Base-by-base conservation (phyloP, 2,329 filamentous ascomycete species). In the Stemphylium lycopersici region DNA sequence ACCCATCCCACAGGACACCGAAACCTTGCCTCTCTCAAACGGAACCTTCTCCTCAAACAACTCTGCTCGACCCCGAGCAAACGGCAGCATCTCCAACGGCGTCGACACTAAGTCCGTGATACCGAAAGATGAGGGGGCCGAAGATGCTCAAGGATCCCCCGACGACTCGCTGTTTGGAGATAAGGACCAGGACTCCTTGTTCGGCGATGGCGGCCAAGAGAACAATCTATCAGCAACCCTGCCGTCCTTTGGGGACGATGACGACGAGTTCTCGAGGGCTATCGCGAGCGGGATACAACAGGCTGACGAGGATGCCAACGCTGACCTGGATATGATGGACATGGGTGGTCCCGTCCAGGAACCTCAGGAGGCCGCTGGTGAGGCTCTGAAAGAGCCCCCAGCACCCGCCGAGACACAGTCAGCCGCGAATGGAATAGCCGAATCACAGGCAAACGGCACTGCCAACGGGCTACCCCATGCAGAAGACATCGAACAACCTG, bases 131-230 rank as follows among this genome's bases (percentile, higher is more conserved):
- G 72, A 71, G 31, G 78, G 77, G 24, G 80, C 80, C 15, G 84
- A 84, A 33, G 86, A 90, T 67, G 84, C 82, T 18, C 72, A 82
- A 71, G 80, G 87, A 65, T 80, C 87, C 33, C 91, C 88, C 0
- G 85, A 87, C 10, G 90, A 93, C 58, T 96, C 91, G 42, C 80
- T 97, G 0, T 97, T 97, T 10, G 89, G 90, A 0, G 91, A 91
- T 63, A 86, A 84, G 0, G 91, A 92, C 41, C 52, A 55, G 24
- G 52, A 92, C 45, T 96, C 92, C 2, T 80, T 99, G 1, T 99
- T 98, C 71, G 95, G 93, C 2, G 92, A 96, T 62, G 88, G 84
- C 48, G 88, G 84, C 48, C 73, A 73, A 32, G 72, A 74, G 48
- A 72, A 69, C 34, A 71, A 66, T 24, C 69, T 66, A 6, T 74